phyloP scores from a whole-genome alignment of 2,329 filamentous ascomycete genomes.

The Hymenoscyphus scutula region DNA sequence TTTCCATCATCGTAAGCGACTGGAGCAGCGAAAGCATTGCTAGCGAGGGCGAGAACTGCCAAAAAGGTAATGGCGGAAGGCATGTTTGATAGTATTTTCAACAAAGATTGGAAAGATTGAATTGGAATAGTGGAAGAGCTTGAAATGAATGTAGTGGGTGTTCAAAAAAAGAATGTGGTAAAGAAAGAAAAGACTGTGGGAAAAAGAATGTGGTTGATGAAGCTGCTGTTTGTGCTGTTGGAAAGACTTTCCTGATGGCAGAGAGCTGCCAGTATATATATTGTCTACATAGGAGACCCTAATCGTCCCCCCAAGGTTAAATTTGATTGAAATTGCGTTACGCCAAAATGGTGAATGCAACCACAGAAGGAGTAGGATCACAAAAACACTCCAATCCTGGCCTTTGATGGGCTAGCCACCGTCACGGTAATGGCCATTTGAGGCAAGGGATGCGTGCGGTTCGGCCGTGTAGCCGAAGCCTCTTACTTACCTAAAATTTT shows the following conservation, averaged over 20 bases:
- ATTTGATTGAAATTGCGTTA: background rate
- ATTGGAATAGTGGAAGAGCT: background rate
- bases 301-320: background rate
- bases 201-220: conserved; percentile 6
- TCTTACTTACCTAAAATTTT: background rate
- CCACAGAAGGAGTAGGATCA: conserved; percentile 3
- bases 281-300: background rate
- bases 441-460: background rate
- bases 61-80: conserved; percentile 2
- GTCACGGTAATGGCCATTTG: background rate
- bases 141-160: background rate
- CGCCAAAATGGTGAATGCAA: background rate
- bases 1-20: conserved; percentile 1
- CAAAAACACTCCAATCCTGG: background rate
- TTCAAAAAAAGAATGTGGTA: conserved; percentile 5
- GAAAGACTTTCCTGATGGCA: background rate
- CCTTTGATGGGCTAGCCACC: background rate
- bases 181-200: background rate
- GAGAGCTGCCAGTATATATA: conserved; percentile 1
- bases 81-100: conserved; percentile 1
- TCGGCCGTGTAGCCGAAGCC: background rate
- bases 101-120: conserved; percentile 1
- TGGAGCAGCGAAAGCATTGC: conserved; percentile 4
- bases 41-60: conserved; percentile 3
- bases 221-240: conserved; percentile 6